Base-by-base conservation (phyloP, 176 grass and related monocot species). In the Urochloa ruziziensis region DNA sequence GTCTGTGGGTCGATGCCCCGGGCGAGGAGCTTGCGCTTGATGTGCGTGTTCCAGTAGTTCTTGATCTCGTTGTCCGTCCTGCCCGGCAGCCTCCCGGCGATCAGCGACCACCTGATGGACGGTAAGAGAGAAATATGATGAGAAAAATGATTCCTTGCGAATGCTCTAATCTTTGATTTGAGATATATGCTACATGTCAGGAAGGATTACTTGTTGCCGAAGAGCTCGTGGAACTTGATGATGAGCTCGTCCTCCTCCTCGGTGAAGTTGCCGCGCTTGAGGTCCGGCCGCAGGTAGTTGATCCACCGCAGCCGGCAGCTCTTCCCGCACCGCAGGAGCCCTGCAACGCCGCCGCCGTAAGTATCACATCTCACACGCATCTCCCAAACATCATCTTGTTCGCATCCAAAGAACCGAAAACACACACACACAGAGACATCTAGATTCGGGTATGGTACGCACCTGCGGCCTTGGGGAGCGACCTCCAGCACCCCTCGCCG, bases 1-100 rank as follows among this genome's bases (percentile, higher is more conserved):
- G 91, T 91, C 44, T 90, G 89, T 10, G 94, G 91, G 80, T 97
- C 94, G 60, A 94, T 78, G 48, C 91, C 89, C 3, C 91, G 94
- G 27, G 84, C 75, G 14, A 94, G 42, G 64, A 97, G 91, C 82
- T 97, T 97, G 2, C 94, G 85, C 83, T 88, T 97, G 82, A 97
- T 97, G 82, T 97, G 91, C 21, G 94, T 97, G 75, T 97, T 97
- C 94, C 94, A 97, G 70, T 97, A 94, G 82, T 97, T 97, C 78
- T 97, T 97, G 86, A 97, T 97, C 82, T 97, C 94, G 70, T 97
- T 97, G 77, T 97, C 94, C 4, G 94, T 97, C 30, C 94, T 74
- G 13, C 94, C 94, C 1, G 91, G 94, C 79, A 97, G 81, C 46
- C 87, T 84, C 11, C 89, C 92, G 35, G 94, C 94, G 70, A 97